Evolutionary conservation across 352 stramenopile genomes (phyloP).

Genomic region (Phytophthora uliginosa): DNA sequence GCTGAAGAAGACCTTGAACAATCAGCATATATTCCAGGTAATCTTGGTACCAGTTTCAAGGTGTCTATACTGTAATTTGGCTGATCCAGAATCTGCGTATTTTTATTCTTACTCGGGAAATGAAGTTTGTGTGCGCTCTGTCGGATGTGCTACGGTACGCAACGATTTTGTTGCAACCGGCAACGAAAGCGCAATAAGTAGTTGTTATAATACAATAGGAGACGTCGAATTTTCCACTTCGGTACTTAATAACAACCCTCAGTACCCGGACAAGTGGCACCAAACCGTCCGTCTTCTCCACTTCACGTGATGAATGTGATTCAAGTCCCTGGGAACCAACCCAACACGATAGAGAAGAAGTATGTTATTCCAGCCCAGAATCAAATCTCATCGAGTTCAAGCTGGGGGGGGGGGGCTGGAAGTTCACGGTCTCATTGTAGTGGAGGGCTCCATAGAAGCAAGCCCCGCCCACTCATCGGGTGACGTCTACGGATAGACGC

Average conservation of each 20-base stretch:
- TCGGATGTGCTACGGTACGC: neutral
- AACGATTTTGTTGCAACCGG: neutral
- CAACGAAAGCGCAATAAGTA: neutral
- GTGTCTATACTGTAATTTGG: neutral
- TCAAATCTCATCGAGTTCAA: neutral
- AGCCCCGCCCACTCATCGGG: too few relatives aligned
- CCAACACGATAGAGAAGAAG: neutral
- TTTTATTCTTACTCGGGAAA: neutral
- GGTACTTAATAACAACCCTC: neutral
- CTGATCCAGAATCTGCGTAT: neutral
- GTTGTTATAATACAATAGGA: neutral
- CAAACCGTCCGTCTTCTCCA: slow-evolving; percentile 7
- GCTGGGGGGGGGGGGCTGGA: slow-evolving; percentile 2
- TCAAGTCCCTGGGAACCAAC: neutral
- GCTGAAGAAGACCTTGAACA: neutral
- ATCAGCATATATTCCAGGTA: neutral
- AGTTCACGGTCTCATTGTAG: slow-evolving; percentile 27
- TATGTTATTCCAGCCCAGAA: slow-evolving; percentile 1
- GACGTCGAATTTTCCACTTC: neutral
- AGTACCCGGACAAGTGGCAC: slow-evolving; percentile 19
- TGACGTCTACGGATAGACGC: too few relatives aligned
- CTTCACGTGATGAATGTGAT: neutral
- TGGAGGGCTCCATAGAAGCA: too few relatives aligned
- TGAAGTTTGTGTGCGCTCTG: neutral
- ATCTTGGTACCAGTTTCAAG: neutral